phyloP scores from a whole-genome alignment of 805 yeast species.

The Ascoidea tarda region DNA sequence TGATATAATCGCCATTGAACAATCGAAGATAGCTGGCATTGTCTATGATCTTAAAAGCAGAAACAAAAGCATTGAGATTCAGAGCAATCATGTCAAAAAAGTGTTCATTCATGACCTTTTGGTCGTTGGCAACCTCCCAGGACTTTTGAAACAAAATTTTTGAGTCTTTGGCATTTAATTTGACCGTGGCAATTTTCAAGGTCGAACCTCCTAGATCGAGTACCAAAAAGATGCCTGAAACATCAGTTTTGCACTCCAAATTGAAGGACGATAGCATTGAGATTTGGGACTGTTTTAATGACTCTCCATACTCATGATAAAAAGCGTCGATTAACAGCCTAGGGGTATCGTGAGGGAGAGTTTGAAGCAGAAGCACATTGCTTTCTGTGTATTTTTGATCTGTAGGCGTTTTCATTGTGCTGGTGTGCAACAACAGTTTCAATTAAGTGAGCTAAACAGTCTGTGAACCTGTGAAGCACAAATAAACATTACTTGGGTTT shows the following conservation, averaged over 20 bases:
- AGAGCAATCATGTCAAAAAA: neutral
- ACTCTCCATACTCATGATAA: neutral
- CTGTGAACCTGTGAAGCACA: too few relatives aligned
- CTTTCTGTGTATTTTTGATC: too few relatives aligned
- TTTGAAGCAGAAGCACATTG: too few relatives aligned
- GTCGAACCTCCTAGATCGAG: slow-evolving; percentile 10
- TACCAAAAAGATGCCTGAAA: slow-evolving; percentile 1
- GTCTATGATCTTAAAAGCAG: slow-evolving; percentile 1
- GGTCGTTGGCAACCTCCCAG: neutral
- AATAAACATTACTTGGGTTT: too few relatives aligned
- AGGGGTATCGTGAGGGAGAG: slow-evolving; percentile 2
- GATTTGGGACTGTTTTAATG: slow-evolving; percentile 1
- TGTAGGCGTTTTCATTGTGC: too few relatives aligned
- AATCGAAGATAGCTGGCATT: slow-evolving; percentile 3
- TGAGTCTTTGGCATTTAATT: neutral
- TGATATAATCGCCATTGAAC: slow-evolving; percentile 4
- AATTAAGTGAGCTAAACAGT: too few relatives aligned
- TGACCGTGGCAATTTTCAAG: slow-evolving; percentile 2
- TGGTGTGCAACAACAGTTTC: too few relatives aligned
- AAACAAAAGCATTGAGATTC: neutral
- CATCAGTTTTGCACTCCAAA: neutral
- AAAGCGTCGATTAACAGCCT: neutral
- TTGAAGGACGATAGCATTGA: slow-evolving; percentile 7
- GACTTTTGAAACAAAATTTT: too few relatives aligned
- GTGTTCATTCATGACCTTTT: neutral